Evolutionary conservation across 139 green algal genomes (phyloP), one percentile per base, ranked within the genome.

Genomic region (Tetraselmis chui): DNA sequence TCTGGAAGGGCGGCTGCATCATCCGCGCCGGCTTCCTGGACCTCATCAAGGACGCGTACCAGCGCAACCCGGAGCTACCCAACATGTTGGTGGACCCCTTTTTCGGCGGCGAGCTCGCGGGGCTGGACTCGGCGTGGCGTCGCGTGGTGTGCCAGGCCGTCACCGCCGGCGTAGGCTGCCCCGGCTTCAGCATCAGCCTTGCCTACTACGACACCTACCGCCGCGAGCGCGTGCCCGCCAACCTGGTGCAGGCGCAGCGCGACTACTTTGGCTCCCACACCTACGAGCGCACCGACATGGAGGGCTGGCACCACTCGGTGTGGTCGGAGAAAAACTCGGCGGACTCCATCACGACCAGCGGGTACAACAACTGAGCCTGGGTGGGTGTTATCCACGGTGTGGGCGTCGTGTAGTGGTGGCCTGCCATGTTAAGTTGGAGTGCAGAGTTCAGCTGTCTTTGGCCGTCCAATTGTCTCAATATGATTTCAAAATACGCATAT

Each of bases 191-290:
- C 30, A 75, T n/a, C 80, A 74, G 27, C 22, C 24, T 84, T 28
- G 80, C 29, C 11, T 84, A 84, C 80, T 84, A 78, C 80, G 80
- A 84, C 58, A 74, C 59, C 29, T 84, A 84, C 80, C 58, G 80
- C 29, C 58, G 80, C 18, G 31, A 59, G 31, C 59, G 31, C 28
- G 27, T 84, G 29, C 80, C 80, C 24, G 80, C 80, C 2, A 84
- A 84, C 18, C 45, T 67, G 18, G 45, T 76, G 31, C 91, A 96
- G 87, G 96, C 96, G 5, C 97, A 99, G 92, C 91, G 97, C 31
- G 97, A 99, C 86, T 99, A 98, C 91, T 99, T 99, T 81, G 97
- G 97, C 58, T 95, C 90, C 0, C 97, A 99, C 92, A 99, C 97
- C 11, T 99, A 99, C 87, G 90, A 97, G 89, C 89, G 94, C 27